Evolutionary conservation across 2,329 filamentous ascomycete species (phyloP).

Genomic region (Xylariales sp.): DNA sequence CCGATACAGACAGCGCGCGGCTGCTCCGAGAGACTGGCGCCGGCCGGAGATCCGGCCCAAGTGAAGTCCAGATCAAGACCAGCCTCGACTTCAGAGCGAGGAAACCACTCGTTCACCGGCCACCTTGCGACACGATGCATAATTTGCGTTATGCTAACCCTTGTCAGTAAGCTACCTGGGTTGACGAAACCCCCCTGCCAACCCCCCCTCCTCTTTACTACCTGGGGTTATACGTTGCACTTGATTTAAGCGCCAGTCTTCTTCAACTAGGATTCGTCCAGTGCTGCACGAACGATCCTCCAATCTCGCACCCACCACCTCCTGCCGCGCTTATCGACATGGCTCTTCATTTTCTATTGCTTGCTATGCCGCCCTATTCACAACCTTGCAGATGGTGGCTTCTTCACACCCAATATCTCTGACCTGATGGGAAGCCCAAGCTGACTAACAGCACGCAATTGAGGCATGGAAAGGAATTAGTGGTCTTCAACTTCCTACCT

Average conservation of each 20-base stretch:
- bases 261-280: constrained; percentile 1
- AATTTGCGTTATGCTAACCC: too few relatives aligned
- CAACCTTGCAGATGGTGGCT: neutral
- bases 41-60: constrained; percentile 10
- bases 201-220: too few relatives aligned
- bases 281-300: constrained; percentile 1
- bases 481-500: too few relatives aligned
- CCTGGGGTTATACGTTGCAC: neutral
- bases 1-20: constrained; percentile 18
- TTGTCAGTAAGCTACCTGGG: too few relatives aligned
- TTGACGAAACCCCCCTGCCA: too few relatives aligned
- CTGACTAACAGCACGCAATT: neutral
- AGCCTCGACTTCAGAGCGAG: neutral
- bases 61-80: neutral
- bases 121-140: too few relatives aligned
- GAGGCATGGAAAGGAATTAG: too few relatives aligned
- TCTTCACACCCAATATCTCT: neutral
- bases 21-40: constrained; percentile 11
- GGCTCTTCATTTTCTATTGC: constrained; percentile 1
- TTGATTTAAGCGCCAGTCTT: constrained; percentile 6
- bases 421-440: neutral
- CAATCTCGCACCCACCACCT: neutral
- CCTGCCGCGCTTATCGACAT: neutral
- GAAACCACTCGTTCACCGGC: neutral
- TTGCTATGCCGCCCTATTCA: neutral